Conservation (phyloP, 2,329 filamentous ascomycete genomes). For the Ceratocystis harringtonii region DNA sequence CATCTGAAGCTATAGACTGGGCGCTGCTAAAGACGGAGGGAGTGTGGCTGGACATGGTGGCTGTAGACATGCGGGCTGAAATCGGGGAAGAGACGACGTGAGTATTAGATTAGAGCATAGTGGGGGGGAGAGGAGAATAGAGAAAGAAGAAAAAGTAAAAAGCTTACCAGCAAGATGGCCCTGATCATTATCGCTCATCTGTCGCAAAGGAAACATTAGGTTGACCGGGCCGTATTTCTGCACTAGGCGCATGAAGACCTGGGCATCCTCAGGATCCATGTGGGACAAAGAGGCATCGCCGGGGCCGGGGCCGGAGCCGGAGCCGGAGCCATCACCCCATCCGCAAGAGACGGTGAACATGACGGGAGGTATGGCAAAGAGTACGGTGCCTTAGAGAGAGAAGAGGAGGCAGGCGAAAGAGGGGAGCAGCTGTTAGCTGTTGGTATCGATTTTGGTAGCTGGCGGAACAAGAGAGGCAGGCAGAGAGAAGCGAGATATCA, state of each 20-base stretch:
- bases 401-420: neutral
- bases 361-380: neutral
- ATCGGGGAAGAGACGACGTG: neutral
- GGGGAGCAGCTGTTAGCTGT: neutral
- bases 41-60: conserved; percentile 27
- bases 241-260: conserved; percentile 15
- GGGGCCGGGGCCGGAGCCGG: neutral
- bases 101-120: neutral
- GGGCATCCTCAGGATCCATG: conserved; percentile 17
- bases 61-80: conserved; percentile 28
- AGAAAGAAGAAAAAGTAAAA: neutral
- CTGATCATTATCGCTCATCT: conserved; percentile 16
- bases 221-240: conserved; percentile 18
- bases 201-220: conserved; percentile 18
- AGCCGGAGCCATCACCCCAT: conserved; percentile 17
- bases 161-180: conserved; percentile 3
- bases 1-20: conserved; percentile 28
- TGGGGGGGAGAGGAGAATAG: neutral
- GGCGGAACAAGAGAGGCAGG: neutral
- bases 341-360: conserved; percentile 17
- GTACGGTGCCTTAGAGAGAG: too few species aligned
- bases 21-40: conserved; percentile 30
- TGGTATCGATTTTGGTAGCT: neutral
- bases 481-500: neutral
- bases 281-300: neutral